Base-by-base conservation (phyloP, 2,329 filamentous ascomycete genomes). In the Ambrosiella xylebori region DNA sequence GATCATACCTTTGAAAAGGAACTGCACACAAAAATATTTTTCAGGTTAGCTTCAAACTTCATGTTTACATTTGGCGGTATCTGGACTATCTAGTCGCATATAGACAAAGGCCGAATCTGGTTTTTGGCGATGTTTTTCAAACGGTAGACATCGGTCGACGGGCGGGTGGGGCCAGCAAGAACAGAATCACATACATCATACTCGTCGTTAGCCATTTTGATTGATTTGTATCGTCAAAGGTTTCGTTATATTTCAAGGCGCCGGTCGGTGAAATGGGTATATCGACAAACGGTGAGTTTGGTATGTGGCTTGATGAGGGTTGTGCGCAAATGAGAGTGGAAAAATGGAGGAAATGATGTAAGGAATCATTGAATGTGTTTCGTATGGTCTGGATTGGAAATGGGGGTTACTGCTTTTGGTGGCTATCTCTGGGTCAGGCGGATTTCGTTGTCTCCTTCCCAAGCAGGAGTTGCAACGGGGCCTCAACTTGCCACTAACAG, bases 181-280 rank as follows among this genome's bases (percentile, higher is more conserved):
- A 51, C 9, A 35, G 12, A 39, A 59, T 15, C 52, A 62, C 47
- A 61, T 77, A 97, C 91, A 85, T 98, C 93, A 78, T 98, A 98
- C 79, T 98, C 93, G 81, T 98, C 93, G 84, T 97, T 98, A 70
- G 91, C 93, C 93, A 97, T 98, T 74, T 67, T 78, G 76, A 68
- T 65, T 62, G 61, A 61, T 61, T 51, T 39, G 55, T 27, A 53
- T 53, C 58, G 64, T 62, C 61, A 61, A 62, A 63, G 50, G 40
- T 41, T 56, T 37, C 13, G 17, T 13, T 37, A 13, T 37, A 55
- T 45, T 27, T 12, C 19, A n/a, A n/a, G 47, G 50, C 47, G 51
- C 47, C 52, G 40, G 44, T 44, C 13, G 40, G 44, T 35, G 35
- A 51, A 45, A 55, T 44, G 53, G 19, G 9, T 15, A 55, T 27